A percentile compares a stretch with the other conserved stretches of the same genome.
Evolutionary conservation across 441 rosid genomes (phyloP).

Genomic region (Breynia disticha): DNA sequence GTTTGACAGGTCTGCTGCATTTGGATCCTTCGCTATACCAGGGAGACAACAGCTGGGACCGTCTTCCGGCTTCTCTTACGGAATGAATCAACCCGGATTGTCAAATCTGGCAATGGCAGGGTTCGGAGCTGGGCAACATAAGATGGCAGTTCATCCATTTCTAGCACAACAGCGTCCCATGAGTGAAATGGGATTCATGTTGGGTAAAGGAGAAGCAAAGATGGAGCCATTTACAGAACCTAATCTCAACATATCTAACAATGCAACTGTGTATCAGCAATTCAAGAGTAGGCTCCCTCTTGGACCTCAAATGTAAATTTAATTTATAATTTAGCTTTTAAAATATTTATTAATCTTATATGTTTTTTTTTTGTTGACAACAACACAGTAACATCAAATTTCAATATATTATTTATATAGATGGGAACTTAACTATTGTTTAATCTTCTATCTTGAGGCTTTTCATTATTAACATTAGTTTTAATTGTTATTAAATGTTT

Average conservation of each 20-base stretch:
- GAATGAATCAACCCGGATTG: constrained; percentile 45
- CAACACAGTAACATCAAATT: background rate
- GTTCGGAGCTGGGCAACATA: constrained; percentile 45
- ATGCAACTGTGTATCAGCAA: constrained; percentile 59
- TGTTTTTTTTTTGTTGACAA: background rate
- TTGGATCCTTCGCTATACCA: constrained; percentile 39
- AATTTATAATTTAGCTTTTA: background rate
- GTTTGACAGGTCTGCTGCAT: constrained; percentile 33
- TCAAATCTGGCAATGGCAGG: constrained; percentile 61
- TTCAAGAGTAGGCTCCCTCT: constrained; percentile 77
- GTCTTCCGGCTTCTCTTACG: constrained; percentile 41
- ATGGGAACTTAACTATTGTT: no score
- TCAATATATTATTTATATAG: background rate
- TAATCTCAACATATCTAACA: constrained; percentile 36
- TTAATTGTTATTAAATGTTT: no score
- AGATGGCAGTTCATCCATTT: constrained; percentile 53
- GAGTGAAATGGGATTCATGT: constrained; percentile 39
- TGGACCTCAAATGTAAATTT: constrained; percentile 54
- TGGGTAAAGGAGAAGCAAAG: constrained; percentile 68
- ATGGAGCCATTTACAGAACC: constrained; percentile 68
- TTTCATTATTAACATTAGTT: no score
- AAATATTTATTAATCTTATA: background rate
- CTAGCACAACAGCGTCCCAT: constrained; percentile 43
- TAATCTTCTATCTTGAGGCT: no score
- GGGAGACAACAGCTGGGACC: constrained; percentile 51